phyloP scores from a whole-genome alignment of 495 filamentous ascomycete species.

The Glonium stellatum region DNA sequence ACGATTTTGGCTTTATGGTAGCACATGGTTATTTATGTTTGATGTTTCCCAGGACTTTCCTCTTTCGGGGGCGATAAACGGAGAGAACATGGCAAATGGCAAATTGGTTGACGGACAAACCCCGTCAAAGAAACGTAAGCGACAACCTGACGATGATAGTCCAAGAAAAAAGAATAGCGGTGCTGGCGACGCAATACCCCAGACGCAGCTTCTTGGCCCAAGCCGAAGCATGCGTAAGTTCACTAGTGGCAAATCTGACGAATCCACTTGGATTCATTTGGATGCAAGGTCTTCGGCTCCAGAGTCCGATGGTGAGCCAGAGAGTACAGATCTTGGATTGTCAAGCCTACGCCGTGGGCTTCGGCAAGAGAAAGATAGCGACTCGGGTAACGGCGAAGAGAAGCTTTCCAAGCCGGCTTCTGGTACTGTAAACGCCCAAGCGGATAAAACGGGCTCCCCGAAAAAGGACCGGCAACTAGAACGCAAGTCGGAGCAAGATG shows the following conservation, averaged over 20 bases:
- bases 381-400: constrained; percentile 38
- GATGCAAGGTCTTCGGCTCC: not conserved
- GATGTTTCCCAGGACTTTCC: constrained; percentile 69
- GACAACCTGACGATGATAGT: constrained; percentile 4
- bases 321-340: constrained; percentile 10
- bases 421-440: not conserved
- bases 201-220: constrained; percentile 8
- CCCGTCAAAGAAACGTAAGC: constrained; percentile 25
- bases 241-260: constrained; percentile 13
- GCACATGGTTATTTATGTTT: constrained; percentile 86
- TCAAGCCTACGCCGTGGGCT: constrained; percentile 10
- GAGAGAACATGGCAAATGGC: not conserved
- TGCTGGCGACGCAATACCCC: constrained; percentile 20
- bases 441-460: constrained; percentile 3
- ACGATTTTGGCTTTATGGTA: constrained; percentile 80
- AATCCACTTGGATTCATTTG: constrained; percentile 16
- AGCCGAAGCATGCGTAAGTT: constrained; percentile 21
- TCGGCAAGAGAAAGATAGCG: constrained; percentile 46
- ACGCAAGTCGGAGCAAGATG: constrained; percentile 25
- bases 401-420: not conserved
- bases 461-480: constrained; percentile 34
- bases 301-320: constrained; percentile 15
- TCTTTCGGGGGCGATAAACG: not conserved
- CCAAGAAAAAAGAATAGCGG: constrained; percentile 17
- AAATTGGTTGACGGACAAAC: not conserved